These are phyloP conservation scores for Citrus australasica DNA, from an alignment of 345 rosid species.

Conservation along the genomic window DNA sequence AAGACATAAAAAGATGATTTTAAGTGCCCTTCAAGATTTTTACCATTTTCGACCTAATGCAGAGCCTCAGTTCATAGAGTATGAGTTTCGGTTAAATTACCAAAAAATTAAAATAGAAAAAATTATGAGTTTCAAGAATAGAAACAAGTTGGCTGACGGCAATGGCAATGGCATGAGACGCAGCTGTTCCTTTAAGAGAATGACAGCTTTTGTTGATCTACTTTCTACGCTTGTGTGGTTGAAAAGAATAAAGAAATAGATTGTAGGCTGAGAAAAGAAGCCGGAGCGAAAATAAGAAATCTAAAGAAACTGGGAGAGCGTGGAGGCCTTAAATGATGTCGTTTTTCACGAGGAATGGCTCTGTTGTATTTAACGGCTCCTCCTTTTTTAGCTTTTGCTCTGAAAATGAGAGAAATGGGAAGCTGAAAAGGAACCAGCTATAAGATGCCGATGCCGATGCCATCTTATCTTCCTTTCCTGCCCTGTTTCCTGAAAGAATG, in stretches of 20 bases:
- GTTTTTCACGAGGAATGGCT: conserved; percentile 4
- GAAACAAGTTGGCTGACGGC: background rate
- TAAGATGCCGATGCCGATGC: background rate
- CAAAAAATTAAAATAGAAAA: too few species aligned
- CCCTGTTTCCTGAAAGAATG: background rate
- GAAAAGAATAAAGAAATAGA: background rate
- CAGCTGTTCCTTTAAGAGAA: background rate
- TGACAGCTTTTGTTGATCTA: background rate
- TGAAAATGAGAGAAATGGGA: background rate
- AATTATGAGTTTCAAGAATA: too few species aligned
- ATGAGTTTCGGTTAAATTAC: too few species aligned
- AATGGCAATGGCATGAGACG: background rate
- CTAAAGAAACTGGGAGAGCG: background rate
- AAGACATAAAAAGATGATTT: too few species aligned
- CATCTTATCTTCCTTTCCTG: background rate
- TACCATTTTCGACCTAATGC: background rate
- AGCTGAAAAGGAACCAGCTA: background rate
- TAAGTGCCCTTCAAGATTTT: too few species aligned
- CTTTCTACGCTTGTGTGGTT: too few species aligned
- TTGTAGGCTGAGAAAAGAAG: background rate
- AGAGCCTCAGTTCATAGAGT: background rate
- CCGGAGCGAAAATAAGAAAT: background rate
- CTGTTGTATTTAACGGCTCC: background rate
- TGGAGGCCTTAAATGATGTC: conserved; percentile 4
- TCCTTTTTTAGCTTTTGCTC: background rate